Evolutionary conservation across 176 grass and related monocot species (phyloP), one percentile per base, ranked within the genome.

Genomic region (Musa acuminata): DNA sequence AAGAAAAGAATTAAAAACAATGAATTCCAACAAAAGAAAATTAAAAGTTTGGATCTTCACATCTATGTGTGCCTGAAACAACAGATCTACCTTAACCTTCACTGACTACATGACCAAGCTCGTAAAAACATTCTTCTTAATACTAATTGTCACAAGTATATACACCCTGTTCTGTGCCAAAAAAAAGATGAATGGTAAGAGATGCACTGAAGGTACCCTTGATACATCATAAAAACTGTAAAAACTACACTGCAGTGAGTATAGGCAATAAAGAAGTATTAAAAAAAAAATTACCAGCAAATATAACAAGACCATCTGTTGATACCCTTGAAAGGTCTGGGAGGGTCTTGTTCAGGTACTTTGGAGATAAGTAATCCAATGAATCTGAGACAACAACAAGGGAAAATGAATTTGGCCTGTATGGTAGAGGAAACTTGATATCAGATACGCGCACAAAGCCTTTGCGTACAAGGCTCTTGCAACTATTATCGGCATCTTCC

Each of bases 391-490:
- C 87, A 1, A 96, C 72, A 77, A 92, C 89, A 76, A 96, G 89
- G 79, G 82, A 89, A 85, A 96, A 96, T 72, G 89, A 96, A 84
- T 96, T 79, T 86, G 83, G 79, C 49, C 83, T 85, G 87, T 96
- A 96, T 26, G 92, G 92, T 86, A 96, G 85, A 77, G 85, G 72
- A 82, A 88, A 96, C 87, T 96, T 96, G 21, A 96, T 87, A 79
- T 96, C 92, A 82, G 79, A 69, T 83, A 92, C 77, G 63, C 92
- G 89, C 24, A 96, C 87, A 79, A 96, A 96, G 51, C 92, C 89
- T 78, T 96, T 96, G 81, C 92, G 89, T 82, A 96, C 87, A 64
- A 96, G 92, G 66, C 82, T 96, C 80, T 92, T 96, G 87, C 92
- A 96, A 62, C 76, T 80, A 84, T 84, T 86, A 72, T 96, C 89